Evolutionary conservation across 352 stramenopile genomes (phyloP), one percentile per base, ranked within the genome.

Genomic region (Phytopythium vexans): DNA sequence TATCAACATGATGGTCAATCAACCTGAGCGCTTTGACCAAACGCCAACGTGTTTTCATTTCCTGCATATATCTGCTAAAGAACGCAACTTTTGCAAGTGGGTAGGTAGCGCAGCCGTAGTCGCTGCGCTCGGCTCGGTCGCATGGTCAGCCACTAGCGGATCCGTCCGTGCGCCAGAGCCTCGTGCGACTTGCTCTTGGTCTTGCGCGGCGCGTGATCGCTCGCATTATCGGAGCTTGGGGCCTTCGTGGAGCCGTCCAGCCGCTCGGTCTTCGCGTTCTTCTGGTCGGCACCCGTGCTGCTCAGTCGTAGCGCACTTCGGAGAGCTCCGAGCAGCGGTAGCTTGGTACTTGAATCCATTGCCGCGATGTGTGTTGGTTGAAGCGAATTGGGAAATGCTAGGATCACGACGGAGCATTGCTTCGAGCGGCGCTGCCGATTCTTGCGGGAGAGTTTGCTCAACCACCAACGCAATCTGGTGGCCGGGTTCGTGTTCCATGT

Each of bases 121-220:
- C 11, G 16, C 41, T 31, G 21, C 31, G 34, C 43, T 49, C 11
- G 1, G 21, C 3, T 39, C 10, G 12, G 12, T 49, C 12, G 21
- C 21, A 27, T 27, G 21, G 21, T 27, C 21, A 27, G 21, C 21
- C 21, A 27, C 21, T 27, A 49, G 8, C 44, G 44, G 10, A 49
- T 49, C 12, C 44, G 44, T 27, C 44, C 44, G 31, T 49, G 44
- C 32, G 44, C 44, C 5, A 49, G 44, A 8, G 44, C 44, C 44
- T 49, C 44, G 32, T 49, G 44, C 6, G 44, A 49, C 44, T 49
- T 49, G 6, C 3, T 12, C 44, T 49, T 49, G 31, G 44, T 12
- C 44, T 49, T 49, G 44, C 27, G 27, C 32, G 31, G 3, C 12
- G 44, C 21, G 21, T 27, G 21, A 27, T 27, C 31, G 3, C 27